Evolutionary conservation across 306 rosid species (phyloP).

Genomic region (Prunus padus): DNA sequence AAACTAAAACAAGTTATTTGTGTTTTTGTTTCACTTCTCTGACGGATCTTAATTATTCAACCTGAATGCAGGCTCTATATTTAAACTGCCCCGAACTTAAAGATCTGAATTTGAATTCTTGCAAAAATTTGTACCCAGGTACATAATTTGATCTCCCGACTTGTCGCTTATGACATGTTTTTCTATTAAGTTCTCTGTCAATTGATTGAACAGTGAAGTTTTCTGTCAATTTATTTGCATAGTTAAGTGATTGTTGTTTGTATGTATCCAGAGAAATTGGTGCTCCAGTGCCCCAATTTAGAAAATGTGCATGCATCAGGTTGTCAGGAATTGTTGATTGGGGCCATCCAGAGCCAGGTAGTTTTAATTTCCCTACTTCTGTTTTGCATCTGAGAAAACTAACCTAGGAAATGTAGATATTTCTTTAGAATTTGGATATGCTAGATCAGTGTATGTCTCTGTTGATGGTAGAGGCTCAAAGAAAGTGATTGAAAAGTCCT

Average conservation of each 20-base stretch:
- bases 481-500: slow-evolving; percentile 12
- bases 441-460: neutral
- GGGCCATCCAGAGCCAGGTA: slow-evolving; percentile 80
- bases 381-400: neutral
- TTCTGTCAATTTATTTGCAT: neutral
- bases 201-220: neutral
- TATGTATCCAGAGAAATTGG: slow-evolving; percentile 62
- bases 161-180: slow-evolving; percentile 8
- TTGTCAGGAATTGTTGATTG: slow-evolving; percentile 55
- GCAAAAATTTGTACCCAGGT: slow-evolving; percentile 92
- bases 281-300: slow-evolving; percentile 78
- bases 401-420: neutral
- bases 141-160: slow-evolving; percentile 19
- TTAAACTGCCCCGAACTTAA: slow-evolving; percentile 79
- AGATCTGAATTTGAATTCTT: slow-evolving; percentile 87
- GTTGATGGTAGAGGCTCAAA: neutral
- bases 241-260: slow-evolving; percentile 17
- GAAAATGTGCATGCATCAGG: slow-evolving; percentile 80
- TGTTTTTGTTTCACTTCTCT: slow-evolving; percentile 19
- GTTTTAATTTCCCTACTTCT: slow-evolving; percentile 5
- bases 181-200: slow-evolving; percentile 1
- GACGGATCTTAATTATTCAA: slow-evolving; percentile 28
- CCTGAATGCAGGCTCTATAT: slow-evolving; percentile 68
- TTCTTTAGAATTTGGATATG: neutral
- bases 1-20: slow-evolving; percentile 4